These are phyloP conservation scores for Magnolia kwangsiensis DNA, from an alignment of 164 flowering plant genomes.

Conservation along the genomic window DNA sequence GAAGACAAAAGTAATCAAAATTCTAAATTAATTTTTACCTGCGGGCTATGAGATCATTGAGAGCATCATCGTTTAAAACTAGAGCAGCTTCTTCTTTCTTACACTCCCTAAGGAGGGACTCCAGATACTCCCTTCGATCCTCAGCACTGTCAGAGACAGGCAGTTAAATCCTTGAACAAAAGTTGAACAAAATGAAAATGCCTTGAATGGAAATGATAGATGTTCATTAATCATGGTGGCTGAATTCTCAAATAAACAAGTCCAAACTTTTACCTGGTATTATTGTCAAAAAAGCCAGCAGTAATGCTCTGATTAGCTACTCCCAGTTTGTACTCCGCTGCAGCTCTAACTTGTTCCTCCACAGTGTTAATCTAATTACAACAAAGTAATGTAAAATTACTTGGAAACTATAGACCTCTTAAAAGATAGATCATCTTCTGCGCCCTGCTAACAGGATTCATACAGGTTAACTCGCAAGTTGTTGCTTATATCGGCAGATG, in stretches of 20 bases:
- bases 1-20: not conserved
- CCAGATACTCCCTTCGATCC: slow-evolving; percentile 96
- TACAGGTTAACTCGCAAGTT: too few relatives aligned
- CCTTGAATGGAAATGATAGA: not conserved
- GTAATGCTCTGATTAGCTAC: slow-evolving; percentile 99
- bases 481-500: too few relatives aligned
- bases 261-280: slow-evolving; percentile 65
- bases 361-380: slow-evolving; percentile 72
- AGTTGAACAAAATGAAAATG: not conserved
- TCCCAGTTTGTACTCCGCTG: slow-evolving; percentile 99
- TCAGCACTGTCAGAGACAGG: slow-evolving; percentile 65
- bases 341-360: slow-evolving; percentile 98
- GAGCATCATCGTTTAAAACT: slow-evolving; percentile 86
- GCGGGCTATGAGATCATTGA: slow-evolving; percentile 89
- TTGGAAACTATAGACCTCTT: not conserved
- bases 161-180: slow-evolving; percentile 6
- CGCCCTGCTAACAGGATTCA: not conserved
- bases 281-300: slow-evolving; percentile 98
- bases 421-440: not conserved
- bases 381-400: not conserved
- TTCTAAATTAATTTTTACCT: slow-evolving; percentile 38
- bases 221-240: not conserved
- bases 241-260: not conserved
- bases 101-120: slow-evolving; percentile 85
- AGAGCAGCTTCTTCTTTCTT: slow-evolving; percentile 97